phyloP scores from a whole-genome alignment of 225 moss, liverwort and hornwort genomes.

The Antitrichia curtipendula region DNA sequence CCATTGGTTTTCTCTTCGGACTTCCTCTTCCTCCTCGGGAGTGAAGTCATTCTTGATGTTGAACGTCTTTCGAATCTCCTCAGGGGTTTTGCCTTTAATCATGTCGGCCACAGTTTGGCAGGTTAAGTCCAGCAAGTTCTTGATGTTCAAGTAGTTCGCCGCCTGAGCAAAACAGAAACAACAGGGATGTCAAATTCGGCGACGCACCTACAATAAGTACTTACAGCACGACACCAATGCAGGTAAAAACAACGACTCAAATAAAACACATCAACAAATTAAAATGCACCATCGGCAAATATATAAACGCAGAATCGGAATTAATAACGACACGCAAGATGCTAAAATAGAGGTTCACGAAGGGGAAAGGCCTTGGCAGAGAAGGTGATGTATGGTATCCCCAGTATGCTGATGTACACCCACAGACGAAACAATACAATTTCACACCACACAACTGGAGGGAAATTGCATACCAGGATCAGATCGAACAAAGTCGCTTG shows the following conservation, averaged over 20 bases:
- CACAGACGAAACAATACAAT: background rate
- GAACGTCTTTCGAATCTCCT: background rate
- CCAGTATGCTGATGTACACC: background rate
- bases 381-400: background rate
- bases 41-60: constrained; percentile 16
- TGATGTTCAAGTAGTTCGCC: constrained; percentile 14
- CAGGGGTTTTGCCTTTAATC: constrained; percentile 5
- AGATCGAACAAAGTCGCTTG: constrained; percentile 24
- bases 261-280: background rate
- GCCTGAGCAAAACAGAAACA: background rate
- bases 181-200: background rate
- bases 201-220: background rate
- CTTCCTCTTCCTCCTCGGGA: constrained; percentile 14
- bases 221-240: background rate
- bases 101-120: constrained; percentile 14
- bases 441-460: background rate
- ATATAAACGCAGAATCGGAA: background rate
- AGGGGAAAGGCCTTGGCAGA: background rate
- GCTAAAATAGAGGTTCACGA: background rate
- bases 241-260: background rate
- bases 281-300: background rate
- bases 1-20: constrained; percentile 6
- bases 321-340: background rate
- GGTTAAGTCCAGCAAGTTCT: constrained; percentile 8
- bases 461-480: constrained; percentile 1